Evolutionary conservation across 345 rosid genomes (phyloP), one percentile per base, ranked within the genome.

Genomic region (Isatis tinctoria): DNA sequence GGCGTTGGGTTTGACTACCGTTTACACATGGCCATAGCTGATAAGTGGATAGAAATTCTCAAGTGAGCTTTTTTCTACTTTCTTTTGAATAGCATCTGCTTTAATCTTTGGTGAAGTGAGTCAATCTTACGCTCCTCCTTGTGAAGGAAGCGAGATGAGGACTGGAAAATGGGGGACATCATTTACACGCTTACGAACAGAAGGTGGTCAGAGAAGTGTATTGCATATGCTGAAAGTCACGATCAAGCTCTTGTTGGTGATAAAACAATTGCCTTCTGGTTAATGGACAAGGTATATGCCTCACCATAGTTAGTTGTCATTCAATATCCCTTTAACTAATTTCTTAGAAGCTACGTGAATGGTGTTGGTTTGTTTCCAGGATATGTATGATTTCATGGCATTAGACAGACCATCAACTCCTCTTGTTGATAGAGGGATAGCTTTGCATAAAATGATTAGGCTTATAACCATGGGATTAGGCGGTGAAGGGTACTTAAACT

Each of bases 181-280:
- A 53, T 87, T 54, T 78, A 82, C 78, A 87, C 95, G 1, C 91
- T 94, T 9, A 87, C 87, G 65, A 91, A 94, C 84, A 80, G 97
- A 84, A 87, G 98, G 77, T 94, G 97, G 98, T 57, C 69, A 83
- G 97, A 94, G 79, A 91, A 90, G 74, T 94, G 97, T 71, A 81
- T 94, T 62, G 40, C 86, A 17, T 94, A 94, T 83, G 97, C 98
- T 73, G 98, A 94, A 80, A 89, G 97, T 83, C 98, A 94, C 69
- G 98, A 94, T 76, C 98, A 91, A 86, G 98, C 98, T 74, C 90
- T 94, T 74, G 98, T 94, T 73, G 98, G 98, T 35, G 97, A 94
- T 82, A 94, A 94, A 76, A 94, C 98, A 69, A 79, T 94, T 67
- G 97, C 98, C 39, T 94, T 94, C 82, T 94, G 98, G 98, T 82